Evolutionary conservation across 2,329 filamentous ascomycete genomes (phyloP).

Genomic region (Ramularia collo-cygni): DNA sequence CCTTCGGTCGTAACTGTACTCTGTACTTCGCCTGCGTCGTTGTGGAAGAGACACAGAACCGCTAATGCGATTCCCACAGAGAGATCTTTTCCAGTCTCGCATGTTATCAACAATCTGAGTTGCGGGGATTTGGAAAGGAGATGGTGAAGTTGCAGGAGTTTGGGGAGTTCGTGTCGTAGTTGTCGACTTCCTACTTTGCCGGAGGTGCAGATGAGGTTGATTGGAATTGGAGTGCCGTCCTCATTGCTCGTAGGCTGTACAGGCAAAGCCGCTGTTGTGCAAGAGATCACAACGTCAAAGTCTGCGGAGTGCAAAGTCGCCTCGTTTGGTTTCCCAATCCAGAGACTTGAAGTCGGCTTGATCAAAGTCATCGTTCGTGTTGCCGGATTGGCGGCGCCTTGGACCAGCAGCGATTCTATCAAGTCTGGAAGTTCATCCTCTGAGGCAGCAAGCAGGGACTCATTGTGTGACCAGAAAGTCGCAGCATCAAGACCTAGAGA

Average conservation of each 20-base stretch:
- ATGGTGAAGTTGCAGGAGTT: conserved; percentile 35
- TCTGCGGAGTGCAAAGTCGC: conserved; percentile 15
- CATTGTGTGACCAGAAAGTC: conserved; percentile 70
- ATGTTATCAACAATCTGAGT: conserved; percentile 52
- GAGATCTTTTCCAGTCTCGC: conserved; percentile 71
- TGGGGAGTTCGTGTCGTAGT: conserved; percentile 63
- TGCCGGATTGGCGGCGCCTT: conserved; percentile 9
- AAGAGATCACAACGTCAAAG: conserved; percentile 38
- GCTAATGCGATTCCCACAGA: conserved; percentile 72
- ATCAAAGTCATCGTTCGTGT: conserved; percentile 33
- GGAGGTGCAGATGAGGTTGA: conserved; percentile 59
- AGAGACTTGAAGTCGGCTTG: conserved; percentile 36
- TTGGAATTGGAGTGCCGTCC: not conserved
- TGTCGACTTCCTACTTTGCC: conserved; percentile 77
- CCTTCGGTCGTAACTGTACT: not conserved
- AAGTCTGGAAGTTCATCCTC: conserved; percentile 58
- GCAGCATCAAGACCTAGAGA: conserved; percentile 68
- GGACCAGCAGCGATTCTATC: conserved; percentile 42
- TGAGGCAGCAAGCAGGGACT: conserved; percentile 52
- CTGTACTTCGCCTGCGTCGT: conserved; percentile 49
- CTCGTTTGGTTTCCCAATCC: too few species aligned
- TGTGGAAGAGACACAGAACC: conserved; percentile 65
- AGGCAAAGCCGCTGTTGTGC: conserved; percentile 34
- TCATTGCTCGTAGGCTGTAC: too few species aligned
- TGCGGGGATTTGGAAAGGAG: not conserved